These are phyloP conservation scores for Chimonanthus salicifolius DNA, from an alignment of 164 flowering plant genomes.

Conservation along the genomic window DNA sequence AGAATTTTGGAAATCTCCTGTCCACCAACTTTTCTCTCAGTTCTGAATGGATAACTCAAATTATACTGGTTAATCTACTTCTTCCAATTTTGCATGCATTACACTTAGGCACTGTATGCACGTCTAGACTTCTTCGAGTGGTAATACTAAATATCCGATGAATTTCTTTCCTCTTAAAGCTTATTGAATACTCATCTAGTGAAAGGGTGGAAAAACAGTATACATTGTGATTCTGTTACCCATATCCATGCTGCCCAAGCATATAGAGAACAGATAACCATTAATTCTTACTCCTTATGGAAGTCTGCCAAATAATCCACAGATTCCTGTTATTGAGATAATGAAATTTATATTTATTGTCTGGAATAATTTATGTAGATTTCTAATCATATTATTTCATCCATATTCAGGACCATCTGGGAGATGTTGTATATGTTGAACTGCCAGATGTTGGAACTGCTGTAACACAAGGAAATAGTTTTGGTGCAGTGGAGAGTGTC, in stretches of 20 bases:
- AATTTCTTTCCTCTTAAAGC: too few relatives aligned
- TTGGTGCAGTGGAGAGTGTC: constrained; percentile 98
- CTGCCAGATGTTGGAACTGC: constrained; percentile 79
- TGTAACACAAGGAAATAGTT: constrained; percentile 55
- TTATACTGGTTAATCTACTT: too few relatives aligned
- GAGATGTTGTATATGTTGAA: constrained; percentile 95
- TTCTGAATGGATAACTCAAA: too few relatives aligned
- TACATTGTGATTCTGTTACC: not conserved
- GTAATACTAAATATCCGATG: too few relatives aligned
- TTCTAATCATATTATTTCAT: not conserved
- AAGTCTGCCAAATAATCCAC: not conserved
- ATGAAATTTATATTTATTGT: not conserved
- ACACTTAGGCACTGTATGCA: too few relatives aligned
- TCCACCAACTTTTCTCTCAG: too few relatives aligned
- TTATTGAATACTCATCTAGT: too few relatives aligned
- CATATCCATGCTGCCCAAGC: not conserved
- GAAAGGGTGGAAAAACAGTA: not conserved
- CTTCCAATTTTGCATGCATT: too few relatives aligned
- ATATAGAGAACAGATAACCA: not conserved
- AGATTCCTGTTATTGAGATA: not conserved
- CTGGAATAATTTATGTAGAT: too few relatives aligned
- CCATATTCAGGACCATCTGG: constrained; percentile 62
- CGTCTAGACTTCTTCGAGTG: too few relatives aligned
- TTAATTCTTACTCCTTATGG: too few relatives aligned
- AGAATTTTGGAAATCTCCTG: too few relatives aligned